Evolutionary conservation across 176 grass and related monocot species (phyloP), one percentile per base, ranked within the genome.

Genomic region (Aegilops speltoides): DNA sequence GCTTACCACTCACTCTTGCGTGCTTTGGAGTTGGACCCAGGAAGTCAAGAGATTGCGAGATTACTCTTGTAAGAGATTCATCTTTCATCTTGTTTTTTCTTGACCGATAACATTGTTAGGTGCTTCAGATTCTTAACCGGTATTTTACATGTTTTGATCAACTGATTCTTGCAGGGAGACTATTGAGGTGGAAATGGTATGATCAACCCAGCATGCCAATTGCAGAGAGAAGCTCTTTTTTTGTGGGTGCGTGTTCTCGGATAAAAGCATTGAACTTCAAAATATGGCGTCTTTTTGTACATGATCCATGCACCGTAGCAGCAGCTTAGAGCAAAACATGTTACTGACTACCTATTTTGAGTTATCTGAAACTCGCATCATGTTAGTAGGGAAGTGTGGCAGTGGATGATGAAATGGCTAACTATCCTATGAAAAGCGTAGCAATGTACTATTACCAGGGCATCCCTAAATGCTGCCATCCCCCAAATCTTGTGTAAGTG

Each of bases 11-110:
- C 81, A 15, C 54, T 90, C 37, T 40, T 31, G 4, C 13, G 25
- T 43, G 89, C 78, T 46, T 50, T 90, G 65, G 78, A 52, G 37
- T 22, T 90, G 68, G 84, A 87, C 46, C 89, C 72, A 20, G 76
- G 72, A 79, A 88, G 77, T 61, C 72, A 70, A n/a, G 86, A 91
- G 77, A 85, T 89, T 37, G 69, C 85, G 46, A 78, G 64, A 54
- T 66, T 84, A 34, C 76, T 77, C 61, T 82, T 34, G 65, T 68
- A 33, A 68, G 65, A 68, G 28, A 16, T 68, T 32, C 16, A 68
- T 31, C 65, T 68, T 68, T 33, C 15, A 68, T 68, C 29, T 68
- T 19, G 15, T 68, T 68, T 33, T 25, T 68, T 20, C 65, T 68
- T 9, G 28, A 68, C 15, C 4, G 14, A 31, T 19, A 8, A 16